These are phyloP conservation scores for Excoecaria agallocha DNA, from an alignment of 345 rosid species.

Conservation along the genomic window DNA sequence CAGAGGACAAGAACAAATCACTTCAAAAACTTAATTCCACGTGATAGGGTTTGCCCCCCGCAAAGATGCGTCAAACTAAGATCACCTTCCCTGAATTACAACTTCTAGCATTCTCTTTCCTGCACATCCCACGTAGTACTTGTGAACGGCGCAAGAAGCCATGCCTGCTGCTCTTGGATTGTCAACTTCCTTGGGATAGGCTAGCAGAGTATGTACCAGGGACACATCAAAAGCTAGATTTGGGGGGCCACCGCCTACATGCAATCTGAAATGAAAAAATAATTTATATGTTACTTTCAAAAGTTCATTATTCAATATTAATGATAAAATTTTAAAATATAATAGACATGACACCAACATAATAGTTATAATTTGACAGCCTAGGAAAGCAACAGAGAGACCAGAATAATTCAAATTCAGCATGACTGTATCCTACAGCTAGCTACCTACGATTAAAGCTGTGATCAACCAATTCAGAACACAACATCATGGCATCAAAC, in stretches of 20 bases:
- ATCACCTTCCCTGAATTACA: not conserved
- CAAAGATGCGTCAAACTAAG: not conserved
- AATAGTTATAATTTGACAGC: not conserved
- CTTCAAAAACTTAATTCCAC: not conserved
- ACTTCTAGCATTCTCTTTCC: not conserved
- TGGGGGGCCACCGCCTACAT: not conserved
- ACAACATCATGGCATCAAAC: not conserved
- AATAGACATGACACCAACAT: not conserved
- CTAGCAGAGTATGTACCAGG: not conserved
- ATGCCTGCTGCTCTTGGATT: not conserved
- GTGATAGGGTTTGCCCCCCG: not conserved
- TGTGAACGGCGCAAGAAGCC: not conserved
- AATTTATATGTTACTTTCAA: not conserved
- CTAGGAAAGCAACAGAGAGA: not conserved
- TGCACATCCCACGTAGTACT: not conserved
- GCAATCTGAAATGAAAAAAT: constrained; percentile 6
- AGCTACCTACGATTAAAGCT: no score
- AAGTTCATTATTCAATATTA: not conserved
- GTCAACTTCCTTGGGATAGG: not conserved
- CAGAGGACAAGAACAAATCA: not conserved
- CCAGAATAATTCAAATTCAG: not conserved
- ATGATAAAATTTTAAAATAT: not conserved
- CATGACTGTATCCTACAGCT: not conserved
- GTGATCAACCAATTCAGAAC: not conserved
- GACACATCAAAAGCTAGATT: not conserved